Evolutionary conservation across 768 basidiomycete species (phyloP).

Genomic region (Suillus cothurnatus): DNA sequence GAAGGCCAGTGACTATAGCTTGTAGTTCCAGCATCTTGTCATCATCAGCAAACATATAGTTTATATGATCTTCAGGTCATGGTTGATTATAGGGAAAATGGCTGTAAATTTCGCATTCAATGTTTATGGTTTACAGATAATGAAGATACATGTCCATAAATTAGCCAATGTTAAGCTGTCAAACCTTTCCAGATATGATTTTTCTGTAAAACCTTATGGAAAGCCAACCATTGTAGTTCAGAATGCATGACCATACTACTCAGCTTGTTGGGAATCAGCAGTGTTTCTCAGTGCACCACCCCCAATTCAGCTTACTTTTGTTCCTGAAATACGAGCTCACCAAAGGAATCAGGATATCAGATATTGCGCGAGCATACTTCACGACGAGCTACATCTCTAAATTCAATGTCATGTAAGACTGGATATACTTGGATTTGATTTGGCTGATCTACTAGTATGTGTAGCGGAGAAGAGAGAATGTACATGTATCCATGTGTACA

Average conservation of each 20-base stretch:
- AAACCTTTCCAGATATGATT: too few relatives aligned
- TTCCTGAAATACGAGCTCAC: background rate
- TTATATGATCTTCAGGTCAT: too few relatives aligned
- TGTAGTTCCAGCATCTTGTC: background rate
- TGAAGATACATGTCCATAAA: background rate
- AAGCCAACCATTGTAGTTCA: too few relatives aligned
- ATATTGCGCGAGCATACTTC: background rate
- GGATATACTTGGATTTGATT: background rate
- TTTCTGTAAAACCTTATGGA: too few relatives aligned
- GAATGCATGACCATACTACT: too few relatives aligned
- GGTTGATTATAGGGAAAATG: background rate
- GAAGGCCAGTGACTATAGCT: background rate
- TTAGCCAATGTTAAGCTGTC: background rate
- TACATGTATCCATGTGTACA: conserved; percentile 1
- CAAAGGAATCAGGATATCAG: background rate
- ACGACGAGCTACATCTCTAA: background rate
- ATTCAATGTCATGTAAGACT: background rate
- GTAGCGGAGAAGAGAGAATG: background rate
- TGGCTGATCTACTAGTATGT: background rate
- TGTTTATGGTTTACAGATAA: background rate
- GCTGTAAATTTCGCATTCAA: too few relatives aligned
- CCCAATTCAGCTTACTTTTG: too few relatives aligned
- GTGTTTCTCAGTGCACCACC: too few relatives aligned
- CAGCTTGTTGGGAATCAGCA: too few relatives aligned
- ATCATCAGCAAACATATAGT: background rate